Percentiles rank a stretch among this genome's conserved stretches.
Conservation (phyloP, 1,284 basidiomycete species). For the Boletus coffeatus region DNA sequence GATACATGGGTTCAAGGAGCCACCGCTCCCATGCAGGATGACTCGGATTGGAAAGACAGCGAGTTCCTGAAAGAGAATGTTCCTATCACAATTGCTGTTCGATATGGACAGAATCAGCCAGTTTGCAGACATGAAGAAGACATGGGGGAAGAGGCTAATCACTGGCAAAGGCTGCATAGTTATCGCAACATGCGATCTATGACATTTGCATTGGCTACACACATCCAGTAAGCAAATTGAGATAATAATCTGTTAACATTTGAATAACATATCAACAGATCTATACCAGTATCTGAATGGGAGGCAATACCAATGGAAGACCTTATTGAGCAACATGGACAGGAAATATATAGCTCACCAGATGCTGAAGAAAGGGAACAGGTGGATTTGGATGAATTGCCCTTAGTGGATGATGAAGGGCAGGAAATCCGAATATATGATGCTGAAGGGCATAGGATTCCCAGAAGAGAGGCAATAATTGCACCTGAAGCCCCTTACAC, state of each 20-base stretch:
- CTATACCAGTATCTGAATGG: not conserved
- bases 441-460: not conserved
- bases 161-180: not conserved
- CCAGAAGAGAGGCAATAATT: not conserved
- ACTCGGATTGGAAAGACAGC: not conserved
- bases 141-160: not conserved
- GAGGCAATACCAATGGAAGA: not conserved
- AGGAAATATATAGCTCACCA: not conserved
- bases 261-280: not conserved
- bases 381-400: not conserved
- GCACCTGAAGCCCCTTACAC: no score
- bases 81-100: not conserved
- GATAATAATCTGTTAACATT: not conserved
- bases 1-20: not conserved
- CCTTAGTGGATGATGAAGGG: not conserved
- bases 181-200: not conserved
- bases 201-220: slow-evolving; percentile 3
- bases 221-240: slow-evolving; percentile 1
- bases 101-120: slow-evolving; percentile 7
- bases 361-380: not conserved
- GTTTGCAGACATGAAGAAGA: not conserved
- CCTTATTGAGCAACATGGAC: not conserved
- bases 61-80: not conserved
- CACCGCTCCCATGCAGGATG: not conserved
- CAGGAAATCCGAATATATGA: not conserved